Base-by-base conservation (phyloP, 148 eudicot species). In the Vaccinium macrocarpon region DNA sequence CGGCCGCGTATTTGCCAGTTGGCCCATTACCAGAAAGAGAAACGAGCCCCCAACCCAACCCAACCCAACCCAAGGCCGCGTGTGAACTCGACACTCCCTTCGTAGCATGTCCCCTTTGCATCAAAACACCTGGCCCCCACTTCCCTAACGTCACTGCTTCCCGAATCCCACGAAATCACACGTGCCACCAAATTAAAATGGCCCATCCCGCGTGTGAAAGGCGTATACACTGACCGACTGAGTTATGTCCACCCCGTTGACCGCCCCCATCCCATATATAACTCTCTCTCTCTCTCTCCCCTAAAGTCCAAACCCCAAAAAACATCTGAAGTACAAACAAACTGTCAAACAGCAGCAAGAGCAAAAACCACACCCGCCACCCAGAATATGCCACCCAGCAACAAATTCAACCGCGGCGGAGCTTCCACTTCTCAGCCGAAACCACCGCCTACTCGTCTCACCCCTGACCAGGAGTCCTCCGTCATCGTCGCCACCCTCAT, bases 401-500 rank as follows among this genome's bases (percentile, higher is more conserved):
- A 49, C 38, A 52, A 53, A 23, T n/a, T 16, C 32, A 83, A 70
- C 38, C 80, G 74, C 6, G 86, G 75, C 32, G 66, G 21, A 81
- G 83, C 83, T 25, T 61, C 73, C 52, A 25, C 42, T 9, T 51
- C 35, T 21, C 32, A 51, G 15, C 51, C 21, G 19, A 80, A 59
- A 15, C 50, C 35, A 15, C 82, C 49, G 12, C 79, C 35, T 32
- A 32, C 79, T 0, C 81, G 82, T n/a, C 88, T 90, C 19, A 88
- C 87, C 23, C 11, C 12, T 1, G 92, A 91, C 23, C 81, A 86
- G 52, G 92, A 91, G 81, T 32, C 52, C 13, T 81, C 85, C 4
- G 82, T 91, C 42, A 91, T 89, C 85, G 91, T 91, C 14, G 76
- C 82, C 16, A 83, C 91, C 4, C 72, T 91, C 68, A 55, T 66